Base-by-base conservation (phyloP, 768 basidiomycete genomes). In the Phanerochaete carnosa region DNA sequence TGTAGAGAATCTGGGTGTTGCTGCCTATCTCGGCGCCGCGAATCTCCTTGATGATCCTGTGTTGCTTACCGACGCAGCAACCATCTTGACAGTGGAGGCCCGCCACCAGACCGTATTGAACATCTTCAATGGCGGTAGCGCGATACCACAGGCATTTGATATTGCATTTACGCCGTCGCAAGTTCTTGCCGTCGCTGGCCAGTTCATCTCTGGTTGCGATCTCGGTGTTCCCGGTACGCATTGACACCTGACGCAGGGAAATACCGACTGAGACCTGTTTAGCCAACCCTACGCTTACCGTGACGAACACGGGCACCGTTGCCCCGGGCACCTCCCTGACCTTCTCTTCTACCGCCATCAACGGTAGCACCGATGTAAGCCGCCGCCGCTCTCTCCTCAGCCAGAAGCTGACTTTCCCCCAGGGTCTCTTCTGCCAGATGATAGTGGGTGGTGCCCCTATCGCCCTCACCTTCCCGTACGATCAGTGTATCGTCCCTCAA, bases 21-120 rank as follows among this genome's bases (percentile, higher is more conserved):
- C 77, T 22, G 92, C 90, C 2, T 92, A 92, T 74, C 82, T 91
- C 28, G 90, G 90, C 59, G 90, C 83, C 56, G 84, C 88, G 7
- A 77, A 81, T 57, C 79, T 90, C 43, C 62, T 94, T 50, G 70
- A 74, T 13, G 84, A 90, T 64, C 85, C 87, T 15, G 73, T 78
- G 26, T 67, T 92, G 58, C 74, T 90, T 53, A 79, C 80, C 56
- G 78, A 83, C n/a, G 90, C 89, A 43, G 88, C 79, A 8, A 84
- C 86, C 26, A 93, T 93, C 69, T 67, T 90, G 72, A 87, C 90
- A 29, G 79, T 91, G 50, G 92, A 94, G 69, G 87, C 90, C n/a
- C 87, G 92, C 50, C 92, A 95, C 67, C 86, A 89, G 70, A 86
- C 88, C 1, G 73, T 94, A 45, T 80, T 92, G 55, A 93, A 94